These are phyloP conservation scores for Breviolum minutum DNA, from an alignment of 73 alveolate genomes.

Conservation along the genomic window DNA sequence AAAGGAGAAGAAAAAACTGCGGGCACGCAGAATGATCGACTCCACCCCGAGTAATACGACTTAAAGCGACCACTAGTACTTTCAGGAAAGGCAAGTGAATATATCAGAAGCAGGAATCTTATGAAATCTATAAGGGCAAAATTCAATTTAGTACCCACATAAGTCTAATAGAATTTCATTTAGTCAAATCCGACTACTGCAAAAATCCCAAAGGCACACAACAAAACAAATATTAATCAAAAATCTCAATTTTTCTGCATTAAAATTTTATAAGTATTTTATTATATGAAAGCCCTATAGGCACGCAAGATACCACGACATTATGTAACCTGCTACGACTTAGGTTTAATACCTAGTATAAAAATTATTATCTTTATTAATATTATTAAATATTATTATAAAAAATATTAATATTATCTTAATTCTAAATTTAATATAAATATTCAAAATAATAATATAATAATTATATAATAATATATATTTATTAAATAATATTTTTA, in stretches of 20 bases:
- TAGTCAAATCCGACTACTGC: neutral
- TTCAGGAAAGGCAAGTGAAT: no score
- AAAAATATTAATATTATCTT: neutral
- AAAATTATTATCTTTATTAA: neutral
- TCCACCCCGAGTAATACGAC: no score
- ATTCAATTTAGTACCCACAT: neutral
- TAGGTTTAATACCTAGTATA: neutral
- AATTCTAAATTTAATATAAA: neutral
- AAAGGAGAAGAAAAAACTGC: no score
- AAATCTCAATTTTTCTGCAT: neutral
- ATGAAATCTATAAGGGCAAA: neutral
- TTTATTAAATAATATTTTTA: neutral
- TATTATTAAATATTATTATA: neutral
- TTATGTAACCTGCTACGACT: neutral
- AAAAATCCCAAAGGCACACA: neutral
- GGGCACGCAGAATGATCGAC: no score
- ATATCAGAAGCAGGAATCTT: no score
- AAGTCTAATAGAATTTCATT: neutral
- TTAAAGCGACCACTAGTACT: no score
- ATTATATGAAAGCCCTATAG: no score
- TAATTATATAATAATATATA: neutral
- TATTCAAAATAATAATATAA: neutral
- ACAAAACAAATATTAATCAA: neutral
- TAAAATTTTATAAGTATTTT: neutral
- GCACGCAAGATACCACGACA: no score